phyloP scores from a whole-genome alignment of 2,329 filamentous ascomycete genomes.

The Clarireedia monteithiana region DNA sequence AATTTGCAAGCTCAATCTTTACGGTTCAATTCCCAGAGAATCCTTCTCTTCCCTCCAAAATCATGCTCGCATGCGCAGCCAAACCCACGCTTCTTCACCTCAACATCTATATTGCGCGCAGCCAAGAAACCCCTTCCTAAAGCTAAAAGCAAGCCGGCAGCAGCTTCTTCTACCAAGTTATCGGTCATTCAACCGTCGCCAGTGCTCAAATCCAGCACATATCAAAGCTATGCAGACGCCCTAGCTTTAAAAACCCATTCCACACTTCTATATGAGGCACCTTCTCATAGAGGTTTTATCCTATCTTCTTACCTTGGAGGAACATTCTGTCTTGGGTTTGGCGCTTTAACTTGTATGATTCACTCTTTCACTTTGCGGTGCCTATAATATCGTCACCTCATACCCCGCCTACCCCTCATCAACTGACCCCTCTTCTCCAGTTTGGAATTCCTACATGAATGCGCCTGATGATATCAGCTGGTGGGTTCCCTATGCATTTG shows the following conservation, averaged over 20 bases:
- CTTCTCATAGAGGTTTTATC: constrained; percentile 56
- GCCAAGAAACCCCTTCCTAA: constrained; percentile 7
- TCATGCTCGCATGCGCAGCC: constrained; percentile 7
- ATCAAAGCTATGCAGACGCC: constrained; percentile 41
- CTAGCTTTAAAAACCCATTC: constrained; percentile 48
- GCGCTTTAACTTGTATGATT: constrained; percentile 38
- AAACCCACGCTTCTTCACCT: constrained; percentile 17
- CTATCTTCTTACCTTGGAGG: constrained; percentile 50
- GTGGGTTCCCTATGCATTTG: constrained; percentile 52
- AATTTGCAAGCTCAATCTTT: constrained; percentile 16
- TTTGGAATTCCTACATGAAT: constrained; percentile 39
- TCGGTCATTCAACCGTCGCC: background rate
- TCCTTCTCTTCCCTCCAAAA: constrained; percentile 9
- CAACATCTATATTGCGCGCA: constrained; percentile 16
- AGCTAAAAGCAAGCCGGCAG: constrained; percentile 1
- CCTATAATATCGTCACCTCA: background rate
- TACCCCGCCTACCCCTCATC: background rate
- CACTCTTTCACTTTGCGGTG: background rate
- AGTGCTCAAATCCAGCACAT: constrained; percentile 14
- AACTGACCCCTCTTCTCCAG: background rate
- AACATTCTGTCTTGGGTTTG: constrained; percentile 44
- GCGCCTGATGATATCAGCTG: constrained; percentile 43
- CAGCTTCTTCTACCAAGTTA: background rate
- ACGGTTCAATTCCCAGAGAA: constrained; percentile 8
- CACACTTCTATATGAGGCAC: constrained; percentile 56